Evolutionary conservation across 2,329 filamentous ascomycete genomes (phyloP).

Genomic region (Epichloe sibirici): DNA sequence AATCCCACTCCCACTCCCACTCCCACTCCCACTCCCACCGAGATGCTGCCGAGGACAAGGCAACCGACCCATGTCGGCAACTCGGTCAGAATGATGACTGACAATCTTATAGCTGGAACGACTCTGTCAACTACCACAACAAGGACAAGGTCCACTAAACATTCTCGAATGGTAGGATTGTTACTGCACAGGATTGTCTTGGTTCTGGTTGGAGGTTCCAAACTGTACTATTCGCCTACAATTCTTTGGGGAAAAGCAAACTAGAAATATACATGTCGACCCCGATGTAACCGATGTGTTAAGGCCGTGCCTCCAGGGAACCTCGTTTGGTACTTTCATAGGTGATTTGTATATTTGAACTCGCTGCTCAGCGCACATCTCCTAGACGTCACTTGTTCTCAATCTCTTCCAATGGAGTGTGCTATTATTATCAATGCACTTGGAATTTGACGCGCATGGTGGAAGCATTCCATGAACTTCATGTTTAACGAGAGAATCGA

Average conservation of each 20-base stretch:
- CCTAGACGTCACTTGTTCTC: background rate
- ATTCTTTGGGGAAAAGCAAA: background rate
- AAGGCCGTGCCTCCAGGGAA: background rate
- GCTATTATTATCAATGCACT: too few species aligned
- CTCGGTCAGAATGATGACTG: background rate
- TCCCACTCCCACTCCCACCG: background rate
- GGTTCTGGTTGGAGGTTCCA: background rate
- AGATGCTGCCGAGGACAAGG: background rate
- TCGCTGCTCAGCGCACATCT: background rate
- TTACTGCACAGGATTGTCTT: background rate
- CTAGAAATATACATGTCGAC: background rate
- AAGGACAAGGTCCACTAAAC: slow-evolving; percentile 56
- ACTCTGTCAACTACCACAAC: slow-evolving; percentile 93
- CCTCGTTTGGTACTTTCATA: background rate
- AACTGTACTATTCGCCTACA: background rate
- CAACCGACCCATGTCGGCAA: background rate
- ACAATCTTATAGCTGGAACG: slow-evolving; percentile 63
- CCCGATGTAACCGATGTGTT: background rate
- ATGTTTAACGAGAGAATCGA: too few species aligned
- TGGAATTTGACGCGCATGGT: too few species aligned
- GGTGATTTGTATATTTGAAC: background rate
- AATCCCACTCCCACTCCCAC: too few species aligned
- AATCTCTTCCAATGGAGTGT: background rate
- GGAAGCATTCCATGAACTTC: too few species aligned
- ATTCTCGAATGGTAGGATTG: background rate